Conservation (phyloP, 1,284 basidiomycete species). For the Ceratobasidium sp. region DNA sequence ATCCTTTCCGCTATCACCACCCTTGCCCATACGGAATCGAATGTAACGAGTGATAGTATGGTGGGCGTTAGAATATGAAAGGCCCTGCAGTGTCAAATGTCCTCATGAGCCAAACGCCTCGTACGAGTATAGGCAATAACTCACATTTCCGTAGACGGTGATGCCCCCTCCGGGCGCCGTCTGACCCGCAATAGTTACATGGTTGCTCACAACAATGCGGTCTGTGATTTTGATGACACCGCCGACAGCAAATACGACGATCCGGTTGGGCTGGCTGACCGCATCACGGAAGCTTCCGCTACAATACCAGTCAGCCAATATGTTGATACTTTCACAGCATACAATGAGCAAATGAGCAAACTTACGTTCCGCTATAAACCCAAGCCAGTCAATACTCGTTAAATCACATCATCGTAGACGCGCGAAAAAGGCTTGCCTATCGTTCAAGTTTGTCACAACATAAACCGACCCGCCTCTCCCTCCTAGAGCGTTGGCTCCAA, state of each 20-base stretch:
- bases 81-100: background rate
- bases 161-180: slow-evolving; percentile 53
- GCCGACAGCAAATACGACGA: slow-evolving; percentile 56
- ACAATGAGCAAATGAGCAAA: background rate
- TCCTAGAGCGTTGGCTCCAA: slow-evolving; percentile 54
- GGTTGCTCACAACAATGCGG: slow-evolving; percentile 54
- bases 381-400: too few relatives aligned
- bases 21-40: slow-evolving; percentile 55
- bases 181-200: slow-evolving; percentile 54
- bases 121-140: background rate
- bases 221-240: slow-evolving; percentile 53
- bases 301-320: slow-evolving; percentile 40
- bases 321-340: background rate
- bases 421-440: slow-evolving; percentile 39
- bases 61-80: slow-evolving; percentile 47
- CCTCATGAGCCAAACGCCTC: background rate
- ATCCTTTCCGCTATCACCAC: slow-evolving; percentile 56
- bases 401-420: background rate
- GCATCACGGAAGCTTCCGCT: slow-evolving; percentile 56
- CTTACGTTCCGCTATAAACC: slow-evolving; percentile 12
- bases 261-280: slow-evolving; percentile 54
- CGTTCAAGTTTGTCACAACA: slow-evolving; percentile 55
- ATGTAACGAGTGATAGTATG: slow-evolving; percentile 57
- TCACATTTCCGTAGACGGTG: slow-evolving; percentile 53
- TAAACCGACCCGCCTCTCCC: slow-evolving; percentile 55